Percentiles rank a stretch among this genome's conserved stretches.
These are phyloP conservation scores for Diospyros lotus DNA, from an alignment of 148 eudicot genomes.

Conservation along the genomic window DNA sequence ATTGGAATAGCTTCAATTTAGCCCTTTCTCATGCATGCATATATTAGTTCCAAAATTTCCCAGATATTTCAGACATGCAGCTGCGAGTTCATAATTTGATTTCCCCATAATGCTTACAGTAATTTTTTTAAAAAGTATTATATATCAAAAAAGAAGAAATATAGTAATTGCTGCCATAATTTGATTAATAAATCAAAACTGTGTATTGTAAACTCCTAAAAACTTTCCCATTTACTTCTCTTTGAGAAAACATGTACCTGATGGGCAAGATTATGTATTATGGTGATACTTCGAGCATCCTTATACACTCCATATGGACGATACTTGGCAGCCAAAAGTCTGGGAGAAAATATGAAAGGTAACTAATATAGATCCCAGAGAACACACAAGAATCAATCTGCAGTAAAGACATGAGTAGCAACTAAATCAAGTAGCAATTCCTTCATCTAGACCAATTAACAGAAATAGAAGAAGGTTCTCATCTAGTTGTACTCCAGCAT, in stretches of 20 bases:
- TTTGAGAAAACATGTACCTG: constrained; percentile 41
- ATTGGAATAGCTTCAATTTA: neutral
- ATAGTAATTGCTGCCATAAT: too few relatives aligned
- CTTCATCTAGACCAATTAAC: neutral
- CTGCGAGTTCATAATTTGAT: neutral
- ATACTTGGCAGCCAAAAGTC: constrained; percentile 93
- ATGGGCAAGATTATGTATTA: constrained; percentile 90
- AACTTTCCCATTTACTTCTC: neutral
- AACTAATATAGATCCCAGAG: neutral
- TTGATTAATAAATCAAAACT: too few relatives aligned
- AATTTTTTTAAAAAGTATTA: too few relatives aligned
- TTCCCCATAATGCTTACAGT: neutral
- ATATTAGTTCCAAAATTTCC: neutral
- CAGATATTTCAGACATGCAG: neutral
- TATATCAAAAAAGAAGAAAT: too few relatives aligned
- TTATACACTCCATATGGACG: constrained; percentile 97
- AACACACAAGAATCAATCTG: neutral
- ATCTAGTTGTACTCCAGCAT: neutral
- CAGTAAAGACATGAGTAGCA: neutral
- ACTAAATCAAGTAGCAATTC: neutral
- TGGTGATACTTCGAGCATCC: constrained; percentile 82
- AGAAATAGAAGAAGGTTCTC: neutral
- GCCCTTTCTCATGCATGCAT: constrained; percentile 4
- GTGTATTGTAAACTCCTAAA: neutral
- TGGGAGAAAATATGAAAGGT: constrained; percentile 22